Conservation (phyloP, 2,329 filamentous ascomycete species). For the Fusarium albosuccineum region DNA sequence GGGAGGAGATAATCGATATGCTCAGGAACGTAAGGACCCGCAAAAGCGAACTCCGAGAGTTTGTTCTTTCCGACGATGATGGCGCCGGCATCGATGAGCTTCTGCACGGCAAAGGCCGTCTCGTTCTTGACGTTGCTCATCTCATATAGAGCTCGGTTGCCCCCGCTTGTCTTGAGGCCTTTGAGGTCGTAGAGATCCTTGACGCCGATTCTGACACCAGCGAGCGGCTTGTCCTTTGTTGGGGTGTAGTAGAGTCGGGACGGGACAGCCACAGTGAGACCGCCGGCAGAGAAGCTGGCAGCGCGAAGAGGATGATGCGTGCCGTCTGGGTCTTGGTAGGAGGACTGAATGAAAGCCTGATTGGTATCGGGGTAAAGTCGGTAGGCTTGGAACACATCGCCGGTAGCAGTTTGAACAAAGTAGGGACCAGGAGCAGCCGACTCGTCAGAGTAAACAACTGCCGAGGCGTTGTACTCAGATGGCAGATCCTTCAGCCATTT, state of each 20-base stretch:
- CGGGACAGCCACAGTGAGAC: constrained; percentile 22
- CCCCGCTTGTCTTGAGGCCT: constrained; percentile 29
- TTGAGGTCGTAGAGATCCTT: constrained; percentile 29
- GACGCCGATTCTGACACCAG: constrained; percentile 16
- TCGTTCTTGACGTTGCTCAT: not conserved
- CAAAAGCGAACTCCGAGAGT: constrained; percentile 30
- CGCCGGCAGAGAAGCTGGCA: constrained; percentile 9
- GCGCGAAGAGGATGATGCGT: constrained; percentile 27
- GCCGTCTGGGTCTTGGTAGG: constrained; percentile 22
- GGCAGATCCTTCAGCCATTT: not conserved
- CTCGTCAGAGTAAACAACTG: not conserved
- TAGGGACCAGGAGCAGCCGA: constrained; percentile 12
- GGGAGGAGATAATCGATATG: constrained; percentile 55
- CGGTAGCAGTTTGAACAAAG: constrained; percentile 17
- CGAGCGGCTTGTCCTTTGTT: not conserved
- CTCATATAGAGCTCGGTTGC: constrained; percentile 17
- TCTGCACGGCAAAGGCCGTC: constrained; percentile 16
- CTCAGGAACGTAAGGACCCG: constrained; percentile 2
- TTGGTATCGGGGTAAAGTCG: constrained; percentile 15
- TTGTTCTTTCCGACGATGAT: constrained; percentile 31
- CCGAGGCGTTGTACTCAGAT: not conserved
- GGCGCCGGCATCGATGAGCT: constrained; percentile 26
- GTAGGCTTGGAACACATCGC: constrained; percentile 15
- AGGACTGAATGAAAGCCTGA: constrained; percentile 32
- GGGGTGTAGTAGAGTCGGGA: constrained; percentile 5